Base-by-base conservation (phyloP, 2,329 filamentous ascomycete species). In the Aspergillus pseudonomiae region DNA sequence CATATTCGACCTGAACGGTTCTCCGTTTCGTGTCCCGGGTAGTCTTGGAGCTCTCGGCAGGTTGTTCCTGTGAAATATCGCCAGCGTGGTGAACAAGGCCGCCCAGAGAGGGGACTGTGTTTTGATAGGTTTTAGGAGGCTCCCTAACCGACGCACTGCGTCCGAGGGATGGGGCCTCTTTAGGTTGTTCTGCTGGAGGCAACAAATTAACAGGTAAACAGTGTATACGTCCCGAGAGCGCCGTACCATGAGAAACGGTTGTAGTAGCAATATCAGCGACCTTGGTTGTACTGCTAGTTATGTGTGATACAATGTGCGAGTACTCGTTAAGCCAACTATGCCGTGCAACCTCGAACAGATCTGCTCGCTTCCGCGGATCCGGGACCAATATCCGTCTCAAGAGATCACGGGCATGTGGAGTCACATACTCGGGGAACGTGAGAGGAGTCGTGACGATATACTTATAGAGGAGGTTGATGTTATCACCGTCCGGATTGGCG, bases 271-370 rank as follows among this genome's bases (percentile, higher is more conserved):
- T 94, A 71, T 98, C 94, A 57, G 87, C 88, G 12, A 92, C 89
- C 59, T 91, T 92, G 10, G 94, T 97, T 5, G 93, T 96, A 74
- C 90, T 94, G 79, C 95, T 98, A 26, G 95, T 98, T 74, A 99
- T 97, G 77, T 97, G 94, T 73, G 94, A 92, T 56, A 99, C 94
- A 56, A 98, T 90, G 75, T 96, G 92, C n/a, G 94, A 91, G 75
- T 95, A 99, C 75, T 98, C 95, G 80, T 91, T 96, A 68, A 99
- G 81, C 95, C 95, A 99, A 81, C 95, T 99, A 80, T 99, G 95
- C 59, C 95, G 89, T 54, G 95, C 95, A 50, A 99, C 95, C 77
- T 99, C 95, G 73, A 99, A 99, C 53, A 99, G 82, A 76, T 99
- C 95, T 57, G 95, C 95, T 75, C 95, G 89, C 80, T 96, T 96